A percentile compares a stretch with the other conserved stretches of the same genome.
Evolutionary conservation across 1,284 basidiomycete species (phyloP).

Genomic region (Cerrena zonata): DNA sequence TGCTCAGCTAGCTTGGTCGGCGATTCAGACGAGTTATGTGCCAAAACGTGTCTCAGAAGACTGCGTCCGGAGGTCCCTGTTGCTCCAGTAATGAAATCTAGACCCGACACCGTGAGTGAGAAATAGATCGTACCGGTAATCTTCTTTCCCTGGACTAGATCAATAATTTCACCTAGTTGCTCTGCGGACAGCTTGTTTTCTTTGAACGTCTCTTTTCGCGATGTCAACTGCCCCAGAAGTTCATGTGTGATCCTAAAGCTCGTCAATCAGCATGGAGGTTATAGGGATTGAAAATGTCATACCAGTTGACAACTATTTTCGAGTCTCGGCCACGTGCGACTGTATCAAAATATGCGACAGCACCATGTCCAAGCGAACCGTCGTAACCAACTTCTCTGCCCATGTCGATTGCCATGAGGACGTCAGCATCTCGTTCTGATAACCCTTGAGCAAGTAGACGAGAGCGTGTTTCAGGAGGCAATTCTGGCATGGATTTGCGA

Average conservation of each 20-base stretch:
- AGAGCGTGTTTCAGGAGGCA: slow-evolving; percentile 63
- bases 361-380: slow-evolving; percentile 46
- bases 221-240: slow-evolving; percentile 70
- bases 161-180: slow-evolving; percentile 74
- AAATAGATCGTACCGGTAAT: slow-evolving; percentile 54
- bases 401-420: slow-evolving; percentile 70
- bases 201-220: slow-evolving; percentile 54
- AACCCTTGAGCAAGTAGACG: slow-evolving; percentile 57
- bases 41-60: slow-evolving; percentile 60
- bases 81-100: too few species aligned
- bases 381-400: slow-evolving; percentile 58
- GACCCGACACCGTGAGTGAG: slow-evolving; percentile 9
- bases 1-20: slow-evolving; percentile 44
- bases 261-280: neutral
- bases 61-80: slow-evolving; percentile 68
- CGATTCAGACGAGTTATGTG: slow-evolving; percentile 33
- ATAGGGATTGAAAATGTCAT: slow-evolving; percentile 18
- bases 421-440: slow-evolving; percentile 62
- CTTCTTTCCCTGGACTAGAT: slow-evolving; percentile 60
- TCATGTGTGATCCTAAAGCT: slow-evolving; percentile 77
- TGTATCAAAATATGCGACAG: slow-evolving; percentile 72
- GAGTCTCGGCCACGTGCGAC: slow-evolving; percentile 56
- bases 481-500: slow-evolving; percentile 62
- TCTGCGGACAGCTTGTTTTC: slow-evolving; percentile 54
- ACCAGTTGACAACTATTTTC: slow-evolving; percentile 84